Base-by-base conservation (phyloP, 495 filamentous ascomycete genomes). In the Apodospora peruviana region DNA sequence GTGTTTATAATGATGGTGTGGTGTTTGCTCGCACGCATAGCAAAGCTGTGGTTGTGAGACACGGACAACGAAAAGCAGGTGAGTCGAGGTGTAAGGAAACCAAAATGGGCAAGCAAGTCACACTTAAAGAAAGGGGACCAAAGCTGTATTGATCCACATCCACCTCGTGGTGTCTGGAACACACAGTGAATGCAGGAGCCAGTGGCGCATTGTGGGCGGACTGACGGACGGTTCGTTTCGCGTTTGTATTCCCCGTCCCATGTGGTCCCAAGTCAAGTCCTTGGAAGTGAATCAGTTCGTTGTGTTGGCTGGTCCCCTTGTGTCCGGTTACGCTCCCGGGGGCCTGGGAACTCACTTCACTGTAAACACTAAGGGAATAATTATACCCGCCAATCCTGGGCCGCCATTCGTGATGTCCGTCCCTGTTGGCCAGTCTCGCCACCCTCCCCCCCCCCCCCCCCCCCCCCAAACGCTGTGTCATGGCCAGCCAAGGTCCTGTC, bases 1-100 rank as follows among this genome's bases (percentile, higher is more conserved):
- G 27, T 32, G 27, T 32, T 32, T 14, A 14, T 32, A 32, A 29
- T 45, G 46, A 52, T 46, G 38, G 47, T n/a, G 46, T 38, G 50
- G 34, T 50, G 57, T 58, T 60, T 55, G 50, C 54, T 58, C 35
- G 45, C 48, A 48, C 40, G 52, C 48, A 55, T 55, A 45, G 32
- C 46, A 61, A n/a, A 43, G 59, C 48, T 56, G 60, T 65, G 62
- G 59, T 45, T 56, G 60, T 65, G 62, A 63, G 60, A 65, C 59
- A 65, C 49, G 40, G 43, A 45, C 52, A 32, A 43, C n/a, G n/a
- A n/a, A n/a, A n/a, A n/a, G n/a, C n/a, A n/a, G n/a, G n/a, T 18
- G 39, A 24, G 21, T 25, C 29, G 21, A 52, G 37, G 24, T 23
- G 25, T 19, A 19, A 38, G 40, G 27, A 39, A 41, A 21, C 17